Conservation (phyloP, 306 rosid species). For the Cucurbita moschata region DNA sequence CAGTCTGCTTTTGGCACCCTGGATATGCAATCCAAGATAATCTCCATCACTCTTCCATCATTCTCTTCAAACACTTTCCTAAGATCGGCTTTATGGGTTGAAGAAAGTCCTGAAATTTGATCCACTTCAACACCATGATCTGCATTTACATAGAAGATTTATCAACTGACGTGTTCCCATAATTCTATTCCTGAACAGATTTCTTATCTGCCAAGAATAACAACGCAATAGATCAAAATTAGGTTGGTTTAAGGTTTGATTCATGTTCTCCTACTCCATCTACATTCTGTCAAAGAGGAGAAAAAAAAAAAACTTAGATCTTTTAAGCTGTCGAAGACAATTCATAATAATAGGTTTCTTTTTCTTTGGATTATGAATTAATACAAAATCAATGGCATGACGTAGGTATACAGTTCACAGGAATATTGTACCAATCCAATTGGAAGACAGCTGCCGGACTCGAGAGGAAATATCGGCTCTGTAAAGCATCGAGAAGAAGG, state of each 20-base stretch:
- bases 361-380: neutral
- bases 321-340: neutral
- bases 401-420: too few relatives aligned
- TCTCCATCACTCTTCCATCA: neutral
- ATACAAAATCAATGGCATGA: neutral
- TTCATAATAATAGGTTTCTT: neutral
- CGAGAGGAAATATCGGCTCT: neutral
- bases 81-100: constrained; percentile 15
- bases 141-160: neutral
- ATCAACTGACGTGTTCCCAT: neutral
- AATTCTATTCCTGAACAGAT: neutral
- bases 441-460: neutral
- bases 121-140: constrained; percentile 13
- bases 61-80: neutral
- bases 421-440: neutral
- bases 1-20: constrained; percentile 13
- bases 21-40: constrained; percentile 10
- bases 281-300: neutral
- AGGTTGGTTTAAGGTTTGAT: neutral
- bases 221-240: neutral
- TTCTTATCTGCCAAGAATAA: neutral
- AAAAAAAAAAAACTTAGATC: neutral
- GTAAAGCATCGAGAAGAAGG: constrained; percentile 20
- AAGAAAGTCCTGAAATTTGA: constrained; percentile 22
- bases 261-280: neutral